phyloP scores from a whole-genome alignment of 768 basidiomycete genomes.

The Inosperma sp. region DNA sequence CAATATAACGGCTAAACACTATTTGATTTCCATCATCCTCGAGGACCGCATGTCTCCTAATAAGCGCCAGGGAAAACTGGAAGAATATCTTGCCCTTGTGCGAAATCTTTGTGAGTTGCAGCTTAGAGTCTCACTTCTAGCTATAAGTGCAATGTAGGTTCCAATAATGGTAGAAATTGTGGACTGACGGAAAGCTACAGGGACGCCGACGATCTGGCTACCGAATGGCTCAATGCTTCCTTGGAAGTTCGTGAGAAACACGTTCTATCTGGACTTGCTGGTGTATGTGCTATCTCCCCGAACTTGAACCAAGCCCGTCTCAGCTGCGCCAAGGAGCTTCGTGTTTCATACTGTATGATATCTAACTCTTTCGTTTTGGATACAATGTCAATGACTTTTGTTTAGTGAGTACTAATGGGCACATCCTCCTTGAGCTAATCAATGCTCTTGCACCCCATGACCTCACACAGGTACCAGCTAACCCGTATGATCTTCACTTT shows the following conservation, averaged over 20 bases:
- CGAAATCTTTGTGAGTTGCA: neutral
- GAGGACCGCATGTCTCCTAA: neutral
- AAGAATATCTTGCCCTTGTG: neutral
- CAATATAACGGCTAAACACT: neutral
- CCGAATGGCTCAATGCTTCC: neutral
- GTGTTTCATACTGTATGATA: neutral
- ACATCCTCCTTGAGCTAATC: neutral
- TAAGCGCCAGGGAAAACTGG: neutral
- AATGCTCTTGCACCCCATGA: neutral
- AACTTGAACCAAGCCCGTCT: constrained; percentile 3
- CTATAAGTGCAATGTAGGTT: neutral
- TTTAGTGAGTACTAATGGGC: neutral
- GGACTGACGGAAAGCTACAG: neutral
- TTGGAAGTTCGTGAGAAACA: neutral
- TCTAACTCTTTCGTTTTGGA: neutral
- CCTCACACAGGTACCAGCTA: neutral
- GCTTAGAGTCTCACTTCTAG: neutral
- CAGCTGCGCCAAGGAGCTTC: constrained; percentile 1
- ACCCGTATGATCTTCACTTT: neutral
- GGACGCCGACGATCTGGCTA: neutral
- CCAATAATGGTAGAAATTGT: neutral
- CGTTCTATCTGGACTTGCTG: neutral
- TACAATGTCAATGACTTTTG: neutral
- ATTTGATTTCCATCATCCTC: neutral
- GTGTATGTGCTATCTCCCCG: neutral